A percentile compares a stretch with the other conserved stretches of the same genome.
phyloP scores from a whole-genome alignment of 768 basidiomycete species.

The Boletus rex-veris region DNA sequence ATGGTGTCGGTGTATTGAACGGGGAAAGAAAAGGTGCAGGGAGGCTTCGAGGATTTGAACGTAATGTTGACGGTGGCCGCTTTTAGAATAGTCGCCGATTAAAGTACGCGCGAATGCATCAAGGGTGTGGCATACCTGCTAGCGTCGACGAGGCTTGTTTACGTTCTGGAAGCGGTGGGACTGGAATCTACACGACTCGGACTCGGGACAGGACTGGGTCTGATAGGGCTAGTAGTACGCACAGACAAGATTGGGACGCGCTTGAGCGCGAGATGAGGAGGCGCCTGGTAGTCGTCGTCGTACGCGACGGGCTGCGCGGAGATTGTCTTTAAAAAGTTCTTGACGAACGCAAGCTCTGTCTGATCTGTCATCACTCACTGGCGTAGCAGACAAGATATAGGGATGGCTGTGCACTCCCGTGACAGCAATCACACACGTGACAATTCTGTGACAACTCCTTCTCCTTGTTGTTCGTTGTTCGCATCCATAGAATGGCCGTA shows the following conservation, averaged over 20 bases:
- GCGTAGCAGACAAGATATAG: background rate
- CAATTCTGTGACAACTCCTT: constrained; percentile 15
- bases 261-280: constrained; percentile 60
- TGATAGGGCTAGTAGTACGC: constrained; percentile 18
- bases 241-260: constrained; percentile 71
- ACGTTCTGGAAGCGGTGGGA: constrained; percentile 59
- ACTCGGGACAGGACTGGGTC: constrained; percentile 2
- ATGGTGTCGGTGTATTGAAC: constrained; percentile 83
- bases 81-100: constrained; percentile 12
- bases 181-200: constrained; percentile 43
- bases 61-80: constrained; percentile 52
- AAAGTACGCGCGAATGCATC: constrained; percentile 2
- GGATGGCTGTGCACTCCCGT: constrained; percentile 23
- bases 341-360: constrained; percentile 59
- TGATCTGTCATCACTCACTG: constrained; percentile 48
- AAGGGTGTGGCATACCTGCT: constrained; percentile 18
- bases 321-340: constrained; percentile 60
- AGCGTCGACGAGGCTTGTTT: constrained; percentile 34
- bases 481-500: constrained; percentile 37
- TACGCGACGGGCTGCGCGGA: constrained; percentile 65
- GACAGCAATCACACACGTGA: constrained; percentile 23
- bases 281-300: constrained; percentile 74
- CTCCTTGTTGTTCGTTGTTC: constrained; percentile 3
- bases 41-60: constrained; percentile 91
- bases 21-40: constrained; percentile 67